Conservation (phyloP, 805 yeast species). For the Jamesozyma rosinii region DNA sequence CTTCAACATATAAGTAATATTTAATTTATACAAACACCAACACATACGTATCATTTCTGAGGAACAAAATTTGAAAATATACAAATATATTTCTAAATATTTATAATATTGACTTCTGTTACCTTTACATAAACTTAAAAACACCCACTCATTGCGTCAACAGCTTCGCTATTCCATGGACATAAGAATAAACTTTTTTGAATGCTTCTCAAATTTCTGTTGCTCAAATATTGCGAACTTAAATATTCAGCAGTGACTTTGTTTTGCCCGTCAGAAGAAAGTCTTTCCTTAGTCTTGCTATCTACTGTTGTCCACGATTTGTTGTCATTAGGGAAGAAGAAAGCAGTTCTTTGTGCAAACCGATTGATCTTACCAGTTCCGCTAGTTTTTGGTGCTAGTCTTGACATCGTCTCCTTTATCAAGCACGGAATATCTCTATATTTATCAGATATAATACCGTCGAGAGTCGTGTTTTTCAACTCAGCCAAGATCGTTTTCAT, state of each 20-base stretch:
- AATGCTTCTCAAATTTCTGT: constrained; percentile 42
- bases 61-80: too few relatives aligned
- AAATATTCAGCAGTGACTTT: constrained; percentile 41
- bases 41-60: not conserved
- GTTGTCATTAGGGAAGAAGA: constrained; percentile 63
- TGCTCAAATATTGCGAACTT: constrained; percentile 41
- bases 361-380: constrained; percentile 10
- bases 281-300: constrained; percentile 44
- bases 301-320: constrained; percentile 63
- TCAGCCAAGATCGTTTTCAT: constrained; percentile 57
- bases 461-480: constrained; percentile 41
- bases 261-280: constrained; percentile 45
- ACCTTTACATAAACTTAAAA: constrained; percentile 11
- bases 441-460: constrained; percentile 41
- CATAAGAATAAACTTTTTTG: constrained; percentile 62
- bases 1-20: constrained; percentile 1
- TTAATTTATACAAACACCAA: not conserved
- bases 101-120: too few relatives aligned
- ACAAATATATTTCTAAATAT: too few relatives aligned
- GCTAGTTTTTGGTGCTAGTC: constrained; percentile 24
- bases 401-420: constrained; percentile 41
- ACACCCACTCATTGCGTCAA: constrained; percentile 24
- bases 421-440: constrained; percentile 50
- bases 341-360: constrained; percentile 60
- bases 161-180: constrained; percentile 40